Evolutionary conservation across 139 green algal genomes (phyloP), one percentile per base, ranked within the genome.

Genomic region (Haematococcus lacustris): DNA sequence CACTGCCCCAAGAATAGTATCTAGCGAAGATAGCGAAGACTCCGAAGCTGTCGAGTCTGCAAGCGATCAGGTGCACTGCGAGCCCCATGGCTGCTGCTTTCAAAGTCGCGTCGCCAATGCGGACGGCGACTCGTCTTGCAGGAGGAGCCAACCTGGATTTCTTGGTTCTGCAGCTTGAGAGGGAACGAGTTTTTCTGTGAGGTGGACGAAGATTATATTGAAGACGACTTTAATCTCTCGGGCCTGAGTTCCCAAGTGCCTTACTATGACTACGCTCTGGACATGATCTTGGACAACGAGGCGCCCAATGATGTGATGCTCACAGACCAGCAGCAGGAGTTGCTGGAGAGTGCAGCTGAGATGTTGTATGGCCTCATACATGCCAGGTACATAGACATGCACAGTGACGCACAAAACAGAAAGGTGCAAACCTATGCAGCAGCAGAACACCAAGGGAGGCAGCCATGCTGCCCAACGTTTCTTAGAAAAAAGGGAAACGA

Each of bases 361-460:
- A 89, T 96, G 80, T 82, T 98, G 47, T 98, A 98, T 75, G 94
- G 94, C 51, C 88, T 98, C 39, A 97, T 98, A 63, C 94, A 98
- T 73, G 93, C 92, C 17, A 81, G 80, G 76, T 85, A 35, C n/a
- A n/a, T n/a, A n/a, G n/a, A n/a, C n/a, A n/a, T n/a, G n/a, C n/a
- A n/a, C n/a, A n/a, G n/a, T n/a, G n/a, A n/a, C n/a, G n/a, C n/a
- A n/a, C n/a, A n/a, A n/a, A n/a, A n/a, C n/a, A n/a, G n/a, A n/a
- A n/a, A 26, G 53, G 4, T 63, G 9, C 53, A 57, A 13, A n/a
- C 21, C 17, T 21, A 57, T 57, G 47, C 47, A 57, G 17, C 17
- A 13, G 47, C 47, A 57, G 47, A 13, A 13, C 47, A 57, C 47
- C 13, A 57, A 57, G 21, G 47, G 17, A 57, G 21, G 47, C 21